Evolutionary conservation across 257 asterid genomes (phyloP), one percentile per base, ranked within the genome.

Genomic region (Dorcoceras hygrometricum): DNA sequence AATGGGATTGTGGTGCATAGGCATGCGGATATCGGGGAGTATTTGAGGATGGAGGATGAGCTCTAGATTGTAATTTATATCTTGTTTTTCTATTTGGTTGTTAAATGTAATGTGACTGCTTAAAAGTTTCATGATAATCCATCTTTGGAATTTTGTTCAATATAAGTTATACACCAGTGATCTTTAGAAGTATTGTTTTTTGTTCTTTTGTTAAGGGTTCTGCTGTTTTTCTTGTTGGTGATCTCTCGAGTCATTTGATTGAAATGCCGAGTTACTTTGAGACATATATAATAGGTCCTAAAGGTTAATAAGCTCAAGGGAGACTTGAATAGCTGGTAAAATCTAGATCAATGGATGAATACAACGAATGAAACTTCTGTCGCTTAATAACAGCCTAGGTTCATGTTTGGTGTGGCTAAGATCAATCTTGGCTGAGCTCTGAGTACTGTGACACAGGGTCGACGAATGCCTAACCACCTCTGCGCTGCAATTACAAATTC

Each of bases 1-100:
- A 84, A 92, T 75, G 95, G 95, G 43, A 88, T 77, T 34, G 95
- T 89, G 2, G 97, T 92, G 27, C 89, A 87, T 73, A 81, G 90
- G 20, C 96, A 89, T 46, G 79, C 95, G 0, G 98, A 92, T 75
- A 82, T 86, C 50, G 98, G 96, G 57, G 98, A 89, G 82, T 92
- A 87, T 76, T 77, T 92, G 89, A 83, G 97, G 78, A 84, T 76
- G 87, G 97, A 89, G 70, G 98, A 89, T 79, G 97, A 91, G 0
- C 95, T 91, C 57, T 87, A 82, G 79, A n/a, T n/a, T n/a, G n/a
- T n/a, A n/a, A n/a, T n/a, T 3, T 8, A 39, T 24, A 23, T 39
- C 36, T 16, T 66, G 69, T 64, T 59, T 61, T 48, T 63, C 4
- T 48, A 22, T 23, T 39, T 39, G 57, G 4, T 43, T 43, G 8